A percentile compares a stretch with the other conserved stretches of the same genome.
Evolutionary conservation across 768 basidiomycete genomes (phyloP).

Genomic region (Auricularia heimuer): DNA sequence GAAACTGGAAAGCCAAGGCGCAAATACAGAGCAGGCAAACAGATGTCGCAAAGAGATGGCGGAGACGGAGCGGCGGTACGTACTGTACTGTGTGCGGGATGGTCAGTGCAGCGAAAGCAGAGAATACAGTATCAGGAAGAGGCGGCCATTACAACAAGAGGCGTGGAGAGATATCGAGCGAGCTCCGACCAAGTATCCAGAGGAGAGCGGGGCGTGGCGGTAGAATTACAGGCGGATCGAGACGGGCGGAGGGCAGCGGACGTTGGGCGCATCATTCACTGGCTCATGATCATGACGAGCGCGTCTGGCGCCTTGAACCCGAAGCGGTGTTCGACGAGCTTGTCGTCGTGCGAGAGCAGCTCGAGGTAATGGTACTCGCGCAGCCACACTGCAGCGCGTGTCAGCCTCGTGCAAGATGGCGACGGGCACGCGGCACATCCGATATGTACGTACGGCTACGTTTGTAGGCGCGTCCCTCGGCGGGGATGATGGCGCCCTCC

Average conservation of each 20-base stretch:
- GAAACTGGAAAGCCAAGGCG: no score
- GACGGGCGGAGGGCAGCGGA: not conserved
- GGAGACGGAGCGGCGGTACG: no score
- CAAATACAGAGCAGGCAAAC: no score
- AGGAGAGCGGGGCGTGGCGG: no score
- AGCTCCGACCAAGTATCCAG: no score
- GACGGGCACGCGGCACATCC: not conserved
- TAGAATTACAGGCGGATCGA: not conserved
- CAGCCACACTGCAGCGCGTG: not conserved
- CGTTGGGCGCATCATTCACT: not conserved
- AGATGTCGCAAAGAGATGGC: no score
- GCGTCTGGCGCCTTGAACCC: conserved; percentile 29
- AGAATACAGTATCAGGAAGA: no score
- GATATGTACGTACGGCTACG: not conserved
- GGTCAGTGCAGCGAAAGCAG: no score
- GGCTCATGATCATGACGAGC: not conserved
- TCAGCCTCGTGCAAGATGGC: not conserved
- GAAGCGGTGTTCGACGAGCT: conserved; percentile 75
- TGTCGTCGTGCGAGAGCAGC: conserved; percentile 46
- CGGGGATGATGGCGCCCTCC: not conserved
- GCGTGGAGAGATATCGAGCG: no score
- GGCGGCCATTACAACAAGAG: no score
- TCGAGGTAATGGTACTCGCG: not conserved
- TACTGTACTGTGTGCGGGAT: no score
- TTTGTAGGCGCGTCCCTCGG: not conserved